Conservation (phyloP, 2,329 filamentous ascomycete genomes). For the Zymoseptoria tritici region DNA sequence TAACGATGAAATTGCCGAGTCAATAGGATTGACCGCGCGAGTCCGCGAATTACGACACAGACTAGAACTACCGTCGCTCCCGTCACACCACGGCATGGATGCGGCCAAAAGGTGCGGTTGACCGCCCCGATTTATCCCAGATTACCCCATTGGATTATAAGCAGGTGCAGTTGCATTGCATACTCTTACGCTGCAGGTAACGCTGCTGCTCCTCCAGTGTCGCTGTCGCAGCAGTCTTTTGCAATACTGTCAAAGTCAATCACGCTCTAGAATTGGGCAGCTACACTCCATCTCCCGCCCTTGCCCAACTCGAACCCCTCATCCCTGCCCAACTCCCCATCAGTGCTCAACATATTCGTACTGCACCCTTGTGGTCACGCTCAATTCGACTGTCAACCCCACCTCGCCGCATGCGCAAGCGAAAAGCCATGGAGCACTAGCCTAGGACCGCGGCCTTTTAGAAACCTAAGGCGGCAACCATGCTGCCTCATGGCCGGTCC, state of each 20-base stretch:
- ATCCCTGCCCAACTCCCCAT: background rate
- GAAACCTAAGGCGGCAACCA: background rate
- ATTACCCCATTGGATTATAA: background rate
- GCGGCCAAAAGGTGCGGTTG: background rate
- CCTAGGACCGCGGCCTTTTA: too few species aligned
- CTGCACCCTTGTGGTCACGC: background rate
- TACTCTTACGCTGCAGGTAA: background rate
- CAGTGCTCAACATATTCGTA: background rate
- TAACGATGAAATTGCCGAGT: too few species aligned
- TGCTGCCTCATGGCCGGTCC: background rate
- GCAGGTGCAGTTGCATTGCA: background rate
- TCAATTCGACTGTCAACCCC: background rate
- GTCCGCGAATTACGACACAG: background rate
- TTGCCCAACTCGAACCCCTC: too few species aligned
- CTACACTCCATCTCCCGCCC: too few species aligned
- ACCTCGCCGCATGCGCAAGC: background rate
- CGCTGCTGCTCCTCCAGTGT: background rate
- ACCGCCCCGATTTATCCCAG: background rate
- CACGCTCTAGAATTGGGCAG: background rate
- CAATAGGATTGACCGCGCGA: too few species aligned
- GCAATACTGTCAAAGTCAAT: background rate
- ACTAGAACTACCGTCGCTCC: background rate
- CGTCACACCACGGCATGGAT: background rate
- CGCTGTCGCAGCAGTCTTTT: background rate
- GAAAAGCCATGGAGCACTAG: too few species aligned